These are phyloP conservation scores for Blastobotrys apis DNA, from an alignment of 1,139 yeast genomes.

Conservation along the genomic window DNA sequence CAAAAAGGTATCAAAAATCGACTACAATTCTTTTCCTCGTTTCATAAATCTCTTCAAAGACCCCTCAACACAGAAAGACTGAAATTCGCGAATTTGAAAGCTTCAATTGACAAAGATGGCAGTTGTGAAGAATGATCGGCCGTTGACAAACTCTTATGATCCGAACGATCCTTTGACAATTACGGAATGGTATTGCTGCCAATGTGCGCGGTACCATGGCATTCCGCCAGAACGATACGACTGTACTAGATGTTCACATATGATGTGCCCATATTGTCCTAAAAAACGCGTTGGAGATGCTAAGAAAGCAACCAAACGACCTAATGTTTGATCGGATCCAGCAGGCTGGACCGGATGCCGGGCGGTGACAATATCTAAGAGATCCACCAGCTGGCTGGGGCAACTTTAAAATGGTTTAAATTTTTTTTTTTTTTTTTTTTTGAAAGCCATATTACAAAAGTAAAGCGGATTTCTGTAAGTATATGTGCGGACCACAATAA, in stretches of 20 bases:
- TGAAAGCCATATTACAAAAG: not conserved
- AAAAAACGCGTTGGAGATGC: slow-evolving; percentile 29
- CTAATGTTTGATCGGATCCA: no score
- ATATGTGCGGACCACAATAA: no score
- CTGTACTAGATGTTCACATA: slow-evolving; percentile 35
- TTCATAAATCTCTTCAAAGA: not conserved
- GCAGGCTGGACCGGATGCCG: no score
- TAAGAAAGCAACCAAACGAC: not conserved
- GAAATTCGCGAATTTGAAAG: not conserved
- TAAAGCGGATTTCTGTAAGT: not conserved
- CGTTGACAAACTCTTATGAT: no score
- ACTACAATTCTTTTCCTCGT: no score
- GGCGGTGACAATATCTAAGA: no score
- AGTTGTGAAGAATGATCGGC: not conserved
- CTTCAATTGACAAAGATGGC: not conserved
- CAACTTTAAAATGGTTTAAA: not conserved
- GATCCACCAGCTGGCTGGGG: no score
- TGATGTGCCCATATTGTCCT: slow-evolving; percentile 38
- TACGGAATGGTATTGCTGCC: slow-evolving; percentile 39
- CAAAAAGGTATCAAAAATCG: no score
- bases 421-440: not conserved
- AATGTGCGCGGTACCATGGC: slow-evolving; percentile 36
- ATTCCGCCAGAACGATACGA: slow-evolving; percentile 34
- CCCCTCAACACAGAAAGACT: not conserved
- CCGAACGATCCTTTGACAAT: slow-evolving; percentile 35